These are phyloP conservation scores for Harringtonia aguacate DNA, from an alignment of 2,329 filamentous ascomycete genomes.

Conservation along the genomic window DNA sequence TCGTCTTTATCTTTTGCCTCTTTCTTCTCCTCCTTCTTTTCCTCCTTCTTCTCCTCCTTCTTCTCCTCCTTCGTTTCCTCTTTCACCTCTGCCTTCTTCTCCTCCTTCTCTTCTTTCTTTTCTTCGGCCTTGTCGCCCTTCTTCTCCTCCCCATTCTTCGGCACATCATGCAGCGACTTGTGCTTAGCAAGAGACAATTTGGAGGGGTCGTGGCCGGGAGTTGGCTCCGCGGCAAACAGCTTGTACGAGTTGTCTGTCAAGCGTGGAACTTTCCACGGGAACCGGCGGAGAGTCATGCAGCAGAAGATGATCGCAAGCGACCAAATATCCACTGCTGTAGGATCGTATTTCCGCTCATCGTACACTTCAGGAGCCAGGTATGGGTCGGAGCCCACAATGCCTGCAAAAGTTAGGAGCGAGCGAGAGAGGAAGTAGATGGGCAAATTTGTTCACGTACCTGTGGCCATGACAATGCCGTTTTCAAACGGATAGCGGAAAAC, in stretches of 20 bases:
- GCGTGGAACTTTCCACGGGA: conserved; percentile 94
- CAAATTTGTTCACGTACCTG: conserved; percentile 44
- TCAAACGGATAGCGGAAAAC: conserved; percentile 98
- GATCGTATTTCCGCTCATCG: conserved; percentile 85
- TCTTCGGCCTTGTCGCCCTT: conserved; percentile 5
- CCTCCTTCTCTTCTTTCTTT: conserved; percentile 4
- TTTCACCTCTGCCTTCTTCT: conserved; percentile 6
- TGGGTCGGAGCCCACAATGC: conserved; percentile 73
- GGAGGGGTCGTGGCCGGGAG: conserved; percentile 56
- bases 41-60: neutral
- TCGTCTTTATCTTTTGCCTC: neutral
- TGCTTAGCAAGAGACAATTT: conserved; percentile 33
- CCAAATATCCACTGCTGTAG: conserved; percentile 92
- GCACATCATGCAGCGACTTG: conserved; percentile 51
- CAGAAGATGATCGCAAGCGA: conserved; percentile 97
- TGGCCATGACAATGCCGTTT: conserved; percentile 69
- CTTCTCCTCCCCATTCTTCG: conserved; percentile 33
- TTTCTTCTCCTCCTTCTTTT: neutral
- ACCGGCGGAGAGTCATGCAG: conserved; percentile 91
- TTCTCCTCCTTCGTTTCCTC: neutral
- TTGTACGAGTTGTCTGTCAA: conserved; percentile 91
- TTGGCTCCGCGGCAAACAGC: conserved; percentile 78
- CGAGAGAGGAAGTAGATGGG: neutral
- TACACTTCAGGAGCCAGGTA: conserved; percentile 97
- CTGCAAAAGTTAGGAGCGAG: conserved; percentile 19